Evolutionary conservation across 1,284 basidiomycete genomes (phyloP).

Genomic region (Microbotryum violaceum): DNA sequence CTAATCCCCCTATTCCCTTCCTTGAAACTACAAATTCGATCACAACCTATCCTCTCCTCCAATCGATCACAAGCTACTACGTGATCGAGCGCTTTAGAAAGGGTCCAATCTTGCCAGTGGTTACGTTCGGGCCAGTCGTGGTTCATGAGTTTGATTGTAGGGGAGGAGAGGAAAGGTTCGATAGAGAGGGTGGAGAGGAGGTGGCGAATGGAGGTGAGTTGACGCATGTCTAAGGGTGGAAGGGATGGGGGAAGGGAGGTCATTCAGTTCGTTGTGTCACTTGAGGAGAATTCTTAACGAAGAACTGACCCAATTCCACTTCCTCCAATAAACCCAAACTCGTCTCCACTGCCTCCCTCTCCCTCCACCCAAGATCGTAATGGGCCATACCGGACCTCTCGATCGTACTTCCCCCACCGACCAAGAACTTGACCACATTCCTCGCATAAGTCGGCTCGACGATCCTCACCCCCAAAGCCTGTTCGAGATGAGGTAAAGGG

Average conservation of each 20-base stretch:
- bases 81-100: not conserved
- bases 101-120: slow-evolving; percentile 8
- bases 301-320: slow-evolving; percentile 14
- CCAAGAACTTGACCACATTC: slow-evolving; percentile 4
- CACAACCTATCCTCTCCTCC: slow-evolving; percentile 10
- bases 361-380: slow-evolving; percentile 10
- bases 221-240: slow-evolving; percentile 11
- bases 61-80: slow-evolving; percentile 11
- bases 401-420: slow-evolving; percentile 9
- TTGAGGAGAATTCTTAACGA: too few species aligned
- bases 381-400: not conserved
- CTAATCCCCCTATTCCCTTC: slow-evolving; percentile 1
- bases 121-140: not conserved
- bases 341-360: not conserved
- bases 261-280: too few species aligned
- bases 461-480: slow-evolving; percentile 5
- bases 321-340: slow-evolving; percentile 5
- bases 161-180: not conserved
- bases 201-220: not conserved
- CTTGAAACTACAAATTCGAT: slow-evolving; percentile 13
- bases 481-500: slow-evolving; percentile 21
- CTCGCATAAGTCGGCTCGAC: slow-evolving; percentile 20
- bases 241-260: too few species aligned
- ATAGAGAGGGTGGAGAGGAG: slow-evolving; percentile 1
- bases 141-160: slow-evolving; percentile 7